A percentile compares a stretch with the other conserved stretches of the same genome.
phyloP scores from a whole-genome alignment of 495 filamentous ascomycete species.

The Penicillium antarcticum region DNA sequence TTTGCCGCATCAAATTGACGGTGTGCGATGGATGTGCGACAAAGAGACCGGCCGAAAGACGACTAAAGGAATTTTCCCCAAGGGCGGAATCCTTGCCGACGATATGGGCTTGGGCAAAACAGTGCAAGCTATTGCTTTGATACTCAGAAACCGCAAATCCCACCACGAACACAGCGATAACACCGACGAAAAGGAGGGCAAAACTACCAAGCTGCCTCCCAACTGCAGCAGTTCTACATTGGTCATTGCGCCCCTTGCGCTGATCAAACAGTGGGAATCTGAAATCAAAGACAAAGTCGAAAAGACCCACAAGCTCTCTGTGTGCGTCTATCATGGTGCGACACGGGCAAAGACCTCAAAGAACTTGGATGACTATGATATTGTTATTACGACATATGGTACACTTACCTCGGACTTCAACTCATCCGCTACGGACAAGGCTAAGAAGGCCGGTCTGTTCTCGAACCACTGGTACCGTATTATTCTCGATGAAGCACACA shows the following conservation, averaged over 20 bases:
- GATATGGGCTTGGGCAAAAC: slow-evolving; percentile 98
- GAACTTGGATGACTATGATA: slow-evolving; percentile 79
- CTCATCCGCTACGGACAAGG: slow-evolving; percentile 52
- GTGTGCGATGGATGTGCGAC: slow-evolving; percentile 88
- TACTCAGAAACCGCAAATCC: slow-evolving; percentile 79
- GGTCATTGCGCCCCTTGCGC: slow-evolving; percentile 88
- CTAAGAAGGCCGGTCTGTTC: slow-evolving; percentile 76
- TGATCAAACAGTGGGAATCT: slow-evolving; percentile 96
- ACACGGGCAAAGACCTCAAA: slow-evolving; percentile 73
- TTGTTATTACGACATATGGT: slow-evolving; percentile 97
- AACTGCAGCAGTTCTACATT: slow-evolving; percentile 74
- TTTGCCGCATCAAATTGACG: slow-evolving; percentile 88
- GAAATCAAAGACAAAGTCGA: slow-evolving; percentile 81
- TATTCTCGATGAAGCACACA: slow-evolving; percentile 94
- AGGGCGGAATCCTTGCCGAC: slow-evolving; percentile 85
- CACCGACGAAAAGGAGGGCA: slow-evolving; percentile 21
- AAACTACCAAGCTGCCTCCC: slow-evolving; percentile 54
- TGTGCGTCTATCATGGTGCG: slow-evolving; percentile 87
- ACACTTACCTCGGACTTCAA: slow-evolving; percentile 87
- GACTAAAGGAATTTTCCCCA: slow-evolving; percentile 70
- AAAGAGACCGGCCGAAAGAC: slow-evolving; percentile 80
- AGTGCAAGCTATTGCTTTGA: slow-evolving; percentile 79
- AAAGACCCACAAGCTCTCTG: slow-evolving; percentile 62
- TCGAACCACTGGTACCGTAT: slow-evolving; percentile 92
- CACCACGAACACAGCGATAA: slow-evolving; percentile 39